A percentile compares a stretch with the other conserved stretches of the same genome.
Conservation (phyloP, 2,329 filamentous ascomycete species). For the Beauveria brongniartii region DNA sequence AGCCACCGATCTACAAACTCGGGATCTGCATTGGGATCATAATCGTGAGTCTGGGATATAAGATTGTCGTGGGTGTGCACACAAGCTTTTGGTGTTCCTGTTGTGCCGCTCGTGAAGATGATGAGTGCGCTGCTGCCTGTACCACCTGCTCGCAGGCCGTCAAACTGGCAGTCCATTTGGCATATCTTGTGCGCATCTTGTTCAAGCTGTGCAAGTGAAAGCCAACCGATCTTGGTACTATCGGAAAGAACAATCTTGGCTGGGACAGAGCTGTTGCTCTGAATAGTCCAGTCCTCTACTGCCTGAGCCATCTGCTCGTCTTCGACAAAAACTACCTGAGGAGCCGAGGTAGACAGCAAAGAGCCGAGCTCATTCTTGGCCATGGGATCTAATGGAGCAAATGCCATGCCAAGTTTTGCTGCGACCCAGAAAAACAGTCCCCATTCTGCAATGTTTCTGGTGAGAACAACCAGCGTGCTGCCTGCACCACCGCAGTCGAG, state of each 20-base stretch:
- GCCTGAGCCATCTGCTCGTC: constrained; percentile 18
- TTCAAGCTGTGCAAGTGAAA: background rate
- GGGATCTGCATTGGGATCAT: constrained; percentile 26
- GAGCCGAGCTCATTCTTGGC: constrained; percentile 16
- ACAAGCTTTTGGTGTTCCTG: constrained; percentile 38
- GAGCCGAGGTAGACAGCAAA: constrained; percentile 18
- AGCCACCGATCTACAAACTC: constrained; percentile 26
- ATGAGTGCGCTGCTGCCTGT: constrained; percentile 26
- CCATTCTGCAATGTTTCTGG: constrained; percentile 33
- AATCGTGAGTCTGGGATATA: constrained; percentile 28
- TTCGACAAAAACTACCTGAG: constrained; percentile 26
- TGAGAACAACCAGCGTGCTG: constrained; percentile 23
- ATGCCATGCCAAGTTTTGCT: constrained; percentile 25
- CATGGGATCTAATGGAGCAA: constrained; percentile 27
- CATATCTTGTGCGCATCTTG: background rate
- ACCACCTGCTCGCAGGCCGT: background rate
- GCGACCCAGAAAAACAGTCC: constrained; percentile 29
- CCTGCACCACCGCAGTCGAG: constrained; percentile 19
- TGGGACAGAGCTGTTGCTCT: background rate
- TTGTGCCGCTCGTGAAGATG: constrained; percentile 43
- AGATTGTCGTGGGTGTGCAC: constrained; percentile 32
- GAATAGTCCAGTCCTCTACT: constrained; percentile 13
- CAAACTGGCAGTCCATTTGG: background rate
- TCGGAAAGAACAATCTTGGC: constrained; percentile 5
- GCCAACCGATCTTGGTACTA: background rate